phyloP scores from a whole-genome alignment of 2,329 filamentous ascomycete species.

The Colletotrichum phormii region DNA sequence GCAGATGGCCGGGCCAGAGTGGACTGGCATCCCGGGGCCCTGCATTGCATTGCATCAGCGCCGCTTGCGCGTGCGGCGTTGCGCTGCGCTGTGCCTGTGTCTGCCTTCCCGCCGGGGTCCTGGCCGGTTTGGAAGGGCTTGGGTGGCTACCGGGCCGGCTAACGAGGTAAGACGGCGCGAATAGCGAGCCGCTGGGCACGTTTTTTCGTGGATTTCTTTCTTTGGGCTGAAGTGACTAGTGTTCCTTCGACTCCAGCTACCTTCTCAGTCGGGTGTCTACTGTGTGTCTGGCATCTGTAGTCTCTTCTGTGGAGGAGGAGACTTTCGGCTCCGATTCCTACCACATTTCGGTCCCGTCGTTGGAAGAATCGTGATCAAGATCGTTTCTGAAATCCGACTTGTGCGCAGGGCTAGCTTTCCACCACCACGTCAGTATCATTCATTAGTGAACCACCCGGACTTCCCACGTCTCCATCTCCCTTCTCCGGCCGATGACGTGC shows the following conservation, averaged over 20 bases:
- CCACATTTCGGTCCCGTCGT: neutral
- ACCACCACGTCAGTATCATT: neutral
- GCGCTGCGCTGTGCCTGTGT: neutral
- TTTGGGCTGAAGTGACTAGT: neutral
- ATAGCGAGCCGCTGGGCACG: neutral
- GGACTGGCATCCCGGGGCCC: neutral
- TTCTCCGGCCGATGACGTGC: neutral
- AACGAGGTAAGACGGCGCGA: neutral
- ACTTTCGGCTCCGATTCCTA: neutral
- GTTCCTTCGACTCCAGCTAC: neutral
- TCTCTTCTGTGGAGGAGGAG: neutral
- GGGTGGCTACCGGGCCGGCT: slow-evolving; percentile 3
- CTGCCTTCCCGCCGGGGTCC: neutral
- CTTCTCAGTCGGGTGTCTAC: neutral
- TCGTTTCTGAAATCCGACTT: neutral
- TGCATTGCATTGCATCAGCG: slow-evolving; percentile 35
- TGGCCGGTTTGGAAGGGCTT: neutral
- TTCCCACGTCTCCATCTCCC: neutral
- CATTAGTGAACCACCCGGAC: neutral
- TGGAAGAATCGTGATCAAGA: neutral
- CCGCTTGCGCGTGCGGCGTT: slow-evolving; percentile 1
- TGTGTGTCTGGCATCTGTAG: neutral
- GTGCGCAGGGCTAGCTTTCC: neutral
- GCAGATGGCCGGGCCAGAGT: neutral
- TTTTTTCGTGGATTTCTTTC: neutral